Conservation (phyloP, 768 basidiomycete genomes). For the Kwoniella bestiolae region DNA sequence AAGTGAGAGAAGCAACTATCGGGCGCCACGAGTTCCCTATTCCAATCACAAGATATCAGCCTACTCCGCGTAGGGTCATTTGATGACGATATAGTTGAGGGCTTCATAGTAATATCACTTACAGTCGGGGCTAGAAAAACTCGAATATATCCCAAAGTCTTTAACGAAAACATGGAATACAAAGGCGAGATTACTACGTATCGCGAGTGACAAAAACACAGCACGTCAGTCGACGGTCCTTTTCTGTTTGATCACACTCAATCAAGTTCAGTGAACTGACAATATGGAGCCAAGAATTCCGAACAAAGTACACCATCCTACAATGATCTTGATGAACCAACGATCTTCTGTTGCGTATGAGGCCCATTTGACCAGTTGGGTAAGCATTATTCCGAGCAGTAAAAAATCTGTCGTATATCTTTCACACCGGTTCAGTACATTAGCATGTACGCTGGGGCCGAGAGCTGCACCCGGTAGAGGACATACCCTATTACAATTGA, state of each 20-base stretch:
- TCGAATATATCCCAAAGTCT: not conserved
- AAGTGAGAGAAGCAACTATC: not conserved
- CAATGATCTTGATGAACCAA: conserved; percentile 13
- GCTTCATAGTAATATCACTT: not conserved
- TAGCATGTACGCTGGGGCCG: too few species aligned
- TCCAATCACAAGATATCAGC: too few species aligned
- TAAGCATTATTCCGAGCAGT: conserved; percentile 6
- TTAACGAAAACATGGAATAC: conserved; percentile 8
- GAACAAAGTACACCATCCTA: conserved; percentile 12
- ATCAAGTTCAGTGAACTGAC: not conserved
- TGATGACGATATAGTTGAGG: too few species aligned
- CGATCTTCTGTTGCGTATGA: conserved; percentile 10
- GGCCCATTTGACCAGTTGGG: conserved; percentile 3
- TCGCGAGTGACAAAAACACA: not conserved
- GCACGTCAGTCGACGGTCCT: too few species aligned
- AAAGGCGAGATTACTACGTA: conserved; percentile 5
- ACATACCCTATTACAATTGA: conserved; percentile 9
- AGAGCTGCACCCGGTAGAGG: too few species aligned
- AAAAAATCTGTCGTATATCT: conserved; percentile 7
- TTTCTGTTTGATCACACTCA: too few species aligned
- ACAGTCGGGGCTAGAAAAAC: conserved; percentile 1
- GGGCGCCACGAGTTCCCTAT: conserved; percentile 1
- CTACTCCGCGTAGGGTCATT: too few species aligned
- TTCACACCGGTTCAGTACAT: not conserved
- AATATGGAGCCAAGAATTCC: conserved; percentile 3